These are phyloP conservation scores for Dendrobium huoshanense DNA, from an alignment of 106 monocot species.

Conservation along the genomic window DNA sequence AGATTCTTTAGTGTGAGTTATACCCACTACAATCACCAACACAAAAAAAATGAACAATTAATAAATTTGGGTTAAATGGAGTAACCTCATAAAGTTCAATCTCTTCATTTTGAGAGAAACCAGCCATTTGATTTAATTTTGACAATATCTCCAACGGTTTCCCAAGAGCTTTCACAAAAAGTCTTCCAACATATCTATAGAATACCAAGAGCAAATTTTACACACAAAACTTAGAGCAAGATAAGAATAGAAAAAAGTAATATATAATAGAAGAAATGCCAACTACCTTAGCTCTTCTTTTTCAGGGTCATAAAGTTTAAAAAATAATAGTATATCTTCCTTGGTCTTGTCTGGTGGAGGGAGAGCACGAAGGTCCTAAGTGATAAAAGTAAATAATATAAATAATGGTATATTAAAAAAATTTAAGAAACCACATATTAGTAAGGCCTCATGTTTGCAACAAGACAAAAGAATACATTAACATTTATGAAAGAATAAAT, in stretches of 20 bases:
- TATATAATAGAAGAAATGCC: background rate
- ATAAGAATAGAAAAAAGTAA: slow-evolving; percentile 4
- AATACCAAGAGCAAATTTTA: slow-evolving; percentile 5
- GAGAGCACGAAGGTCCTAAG: slow-evolving; percentile 56
- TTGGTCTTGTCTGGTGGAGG: slow-evolving; percentile 80
- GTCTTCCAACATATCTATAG: slow-evolving; percentile 75
- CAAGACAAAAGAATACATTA: background rate
- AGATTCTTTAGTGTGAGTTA: background rate
- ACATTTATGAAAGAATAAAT: background rate
- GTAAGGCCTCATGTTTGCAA: background rate
- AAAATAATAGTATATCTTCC: slow-evolving; percentile 94
- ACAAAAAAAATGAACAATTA: background rate
- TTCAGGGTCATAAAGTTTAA: slow-evolving; percentile 97
- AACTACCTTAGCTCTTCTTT: slow-evolving; percentile 87
- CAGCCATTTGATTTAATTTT: slow-evolving; percentile 89
- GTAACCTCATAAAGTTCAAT: slow-evolving; percentile 95
- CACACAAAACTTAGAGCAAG: background rate
- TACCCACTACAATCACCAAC: background rate
- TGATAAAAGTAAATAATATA: background rate
- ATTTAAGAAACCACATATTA: background rate
- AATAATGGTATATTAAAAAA: background rate
- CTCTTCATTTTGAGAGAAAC: slow-evolving; percentile 70
- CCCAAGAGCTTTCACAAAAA: slow-evolving; percentile 86
- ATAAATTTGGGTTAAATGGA: background rate
- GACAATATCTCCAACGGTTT: slow-evolving; percentile 70